Base-by-base conservation (phyloP, 1,139 yeast species). In the Candida tetrigidarum region DNA sequence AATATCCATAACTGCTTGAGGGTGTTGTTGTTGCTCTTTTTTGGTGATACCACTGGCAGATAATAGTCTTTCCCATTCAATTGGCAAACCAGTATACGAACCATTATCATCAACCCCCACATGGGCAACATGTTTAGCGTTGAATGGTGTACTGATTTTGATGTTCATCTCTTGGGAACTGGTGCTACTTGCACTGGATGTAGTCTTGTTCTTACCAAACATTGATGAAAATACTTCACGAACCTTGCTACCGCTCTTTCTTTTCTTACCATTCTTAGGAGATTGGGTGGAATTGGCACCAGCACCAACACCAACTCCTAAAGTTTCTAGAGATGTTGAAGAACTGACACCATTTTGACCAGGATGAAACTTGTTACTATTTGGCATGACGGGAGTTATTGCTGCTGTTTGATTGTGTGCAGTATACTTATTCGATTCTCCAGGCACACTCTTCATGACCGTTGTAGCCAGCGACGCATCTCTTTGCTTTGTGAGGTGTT, bases 1-100 rank as follows among this genome's bases (percentile, higher is more conserved):
- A 52, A 92, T 91, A 59, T 91, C 96, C 79, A 88, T 84, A 7
- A 91, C 96, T 0, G 96, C 97, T 64, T 90, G 95, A 2, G 97
- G 97, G 60, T 93, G 91, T 55, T 86, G 87, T 56, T 86, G 84
- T 59, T 91, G 97, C 56, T 93, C 98, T 37, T 78, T 80, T 55
- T 80, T 81, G 5, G 96, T 80, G 42, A 93, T 89, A 36, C 98
- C 98, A 61, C 91, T 85, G 14, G 92, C 95, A 15, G 85, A 80
- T 50, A 93, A 74, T 40, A 91, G 71, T 49, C 81, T 77, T 56
- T 89, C 93, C 99, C 99, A 93, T 62, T 89, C 97, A 39, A 81
- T 82, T 1, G 98, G 99, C 44, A 92, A 74, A 2, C 97, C 98
- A 2, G 93, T 87, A 58, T 86, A 92, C 47, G 88, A 84, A 8